Conservation (phyloP, 495 filamentous ascomycete species). For the Beverwykella pulmonaria region DNA sequence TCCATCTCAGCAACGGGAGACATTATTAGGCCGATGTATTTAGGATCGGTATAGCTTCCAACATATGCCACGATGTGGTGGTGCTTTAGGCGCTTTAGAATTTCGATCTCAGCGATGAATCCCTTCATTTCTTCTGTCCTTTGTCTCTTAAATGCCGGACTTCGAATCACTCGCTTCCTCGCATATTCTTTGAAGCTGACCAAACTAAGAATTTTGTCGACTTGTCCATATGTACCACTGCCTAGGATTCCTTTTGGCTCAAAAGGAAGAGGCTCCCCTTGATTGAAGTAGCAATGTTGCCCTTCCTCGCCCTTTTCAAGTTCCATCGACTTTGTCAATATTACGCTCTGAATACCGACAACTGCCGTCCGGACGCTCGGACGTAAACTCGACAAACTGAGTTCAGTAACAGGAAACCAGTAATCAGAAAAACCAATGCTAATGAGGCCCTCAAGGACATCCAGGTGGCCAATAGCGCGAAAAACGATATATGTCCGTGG, state of each 20-base stretch:
- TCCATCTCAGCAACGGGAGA: conserved; percentile 46
- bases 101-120: conserved; percentile 26
- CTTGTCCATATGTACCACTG: conserved; percentile 20
- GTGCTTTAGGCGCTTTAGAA: conserved; percentile 30
- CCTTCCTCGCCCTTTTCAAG: conserved; percentile 32
- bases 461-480: conserved; percentile 17
- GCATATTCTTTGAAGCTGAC: conserved; percentile 27
- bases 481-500: conserved; percentile 30
- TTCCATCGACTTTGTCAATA: conserved; percentile 31
- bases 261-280: conserved; percentile 24
- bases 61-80: conserved; percentile 29
- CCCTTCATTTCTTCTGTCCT: conserved; percentile 16
- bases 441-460: conserved; percentile 21
- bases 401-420: conserved; percentile 11
- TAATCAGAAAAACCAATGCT: conserved; percentile 32
- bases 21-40: conserved; percentile 43
- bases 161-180: conserved; percentile 22
- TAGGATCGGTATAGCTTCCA: conserved; percentile 44
- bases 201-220: conserved; percentile 24
- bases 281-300: conserved; percentile 13
- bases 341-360: conserved; percentile 4
- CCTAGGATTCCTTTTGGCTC: conserved; percentile 11
- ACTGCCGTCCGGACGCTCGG: conserved; percentile 2
- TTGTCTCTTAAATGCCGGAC: conserved; percentile 1
- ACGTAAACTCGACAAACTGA: conserved; percentile 6